Conservation (phyloP, 129 eudicot genomes). For the Ambrosia trifida region DNA sequence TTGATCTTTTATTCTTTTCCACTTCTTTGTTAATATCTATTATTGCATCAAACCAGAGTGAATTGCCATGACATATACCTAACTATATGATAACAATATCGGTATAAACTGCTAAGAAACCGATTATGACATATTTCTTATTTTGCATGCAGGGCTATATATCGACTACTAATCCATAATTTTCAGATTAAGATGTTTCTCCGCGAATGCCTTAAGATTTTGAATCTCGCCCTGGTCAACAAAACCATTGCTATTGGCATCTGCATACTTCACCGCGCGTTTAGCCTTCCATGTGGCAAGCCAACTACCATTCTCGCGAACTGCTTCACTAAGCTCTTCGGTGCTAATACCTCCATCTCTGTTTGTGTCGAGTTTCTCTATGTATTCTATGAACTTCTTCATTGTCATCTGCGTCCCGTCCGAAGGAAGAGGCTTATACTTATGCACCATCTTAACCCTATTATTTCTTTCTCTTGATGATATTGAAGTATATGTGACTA, state of each 20-base stretch:
- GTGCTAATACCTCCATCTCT: constrained; percentile 28
- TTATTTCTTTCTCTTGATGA: too few relatives aligned
- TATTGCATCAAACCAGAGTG: too few relatives aligned
- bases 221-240: constrained; percentile 31
- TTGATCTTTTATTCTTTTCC: too few relatives aligned
- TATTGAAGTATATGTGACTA: too few relatives aligned
- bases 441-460: constrained; percentile 9
- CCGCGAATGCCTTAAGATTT: constrained; percentile 36
- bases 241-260: constrained; percentile 22
- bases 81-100: too few relatives aligned
- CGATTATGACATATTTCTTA: too few relatives aligned
- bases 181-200: constrained; percentile 19
- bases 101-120: too few relatives aligned
- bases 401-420: constrained; percentile 33
- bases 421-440: too few relatives aligned
- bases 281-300: constrained; percentile 28
- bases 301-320: constrained; percentile 22
- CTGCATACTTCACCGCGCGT: constrained; percentile 26
- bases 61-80: too few relatives aligned
- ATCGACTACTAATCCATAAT: too few relatives aligned
- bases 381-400: constrained; percentile 21
- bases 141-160: too few relatives aligned
- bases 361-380: constrained; percentile 25
- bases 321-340: constrained; percentile 32
- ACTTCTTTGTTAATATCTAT: too few relatives aligned